Base-by-base conservation (phyloP, 2,329 filamentous ascomycete genomes). In the Dactylellina cionopaga region DNA sequence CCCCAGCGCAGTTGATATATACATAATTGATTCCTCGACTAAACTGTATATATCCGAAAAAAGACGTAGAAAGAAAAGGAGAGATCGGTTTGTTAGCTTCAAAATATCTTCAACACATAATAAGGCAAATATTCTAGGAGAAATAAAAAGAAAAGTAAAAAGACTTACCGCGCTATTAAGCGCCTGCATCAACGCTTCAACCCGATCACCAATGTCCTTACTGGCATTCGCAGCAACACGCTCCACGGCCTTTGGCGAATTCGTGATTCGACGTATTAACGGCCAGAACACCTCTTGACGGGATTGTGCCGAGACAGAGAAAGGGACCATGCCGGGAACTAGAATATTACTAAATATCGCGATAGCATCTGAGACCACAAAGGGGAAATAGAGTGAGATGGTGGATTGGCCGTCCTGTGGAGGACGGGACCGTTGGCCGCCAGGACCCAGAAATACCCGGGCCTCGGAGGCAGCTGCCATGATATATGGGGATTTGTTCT, bases 1-100 rank as follows among this genome's bases (percentile, higher is more conserved):
- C 58, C 11, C 62, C 62, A 1, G 62, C 62, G 62, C 62, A 66
- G 35, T 66, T 66, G 29, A 66, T 66, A 43, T 66, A 58, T 19
- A 66, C 33, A 29, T 66, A 58, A 25, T 58, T 66, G 6, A 58
- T 33, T 19, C 43, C 43, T 17, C 49, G 29, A 11, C 43, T 43
- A 35, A 66, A 66, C 62, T 66, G 29, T 47, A 41, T 13, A 24
- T 22, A 4, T 22, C 22, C 17, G 5, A 6, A 43, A 5, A 43
- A 19, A 5, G 5, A 43, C 22, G 4, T 43, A 19, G 17, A 43
- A 5, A 43, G 10, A 43, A 17, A 17, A 19, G 35, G 5, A n/a
- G n/a, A n/a, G n/a, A n/a, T n/a, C n/a, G n/a, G n/a, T n/a, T n/a
- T n/a, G n/a, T n/a, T n/a, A n/a, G n/a, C n/a, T n/a, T n/a, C n/a